Evolutionary conservation across 148 eudicot species (phyloP).

Genomic region (Linanthus parryae): DNA sequence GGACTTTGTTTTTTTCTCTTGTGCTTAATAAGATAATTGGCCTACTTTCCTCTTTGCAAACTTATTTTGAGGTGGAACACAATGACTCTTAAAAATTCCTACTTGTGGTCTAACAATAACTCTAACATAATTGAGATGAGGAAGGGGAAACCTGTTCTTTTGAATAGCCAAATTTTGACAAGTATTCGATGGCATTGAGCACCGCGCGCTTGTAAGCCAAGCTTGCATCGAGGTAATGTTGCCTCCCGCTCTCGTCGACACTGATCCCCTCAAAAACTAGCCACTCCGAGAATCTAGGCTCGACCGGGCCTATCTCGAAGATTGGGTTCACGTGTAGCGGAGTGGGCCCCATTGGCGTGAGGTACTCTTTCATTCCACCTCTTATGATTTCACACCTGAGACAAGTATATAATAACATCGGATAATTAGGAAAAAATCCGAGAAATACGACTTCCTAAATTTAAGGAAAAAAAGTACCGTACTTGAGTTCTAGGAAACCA

Average conservation of each 20-base stretch:
- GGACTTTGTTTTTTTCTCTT: background rate
- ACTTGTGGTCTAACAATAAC: too few species aligned
- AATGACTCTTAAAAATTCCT: too few species aligned
- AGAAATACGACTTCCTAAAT: too few species aligned
- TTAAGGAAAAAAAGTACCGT: constrained; percentile 11
- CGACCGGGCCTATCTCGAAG: constrained; percentile 84
- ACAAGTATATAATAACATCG: too few species aligned
- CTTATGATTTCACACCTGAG: constrained; percentile 80
- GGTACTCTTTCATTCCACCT: constrained; percentile 86
- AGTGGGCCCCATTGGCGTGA: constrained; percentile 98
- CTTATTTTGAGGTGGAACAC: too few species aligned
- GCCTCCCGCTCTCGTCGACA: constrained; percentile 83
- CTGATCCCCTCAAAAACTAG: constrained; percentile 91
- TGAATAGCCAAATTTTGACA: constrained; percentile 76
- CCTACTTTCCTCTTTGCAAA: too few species aligned
- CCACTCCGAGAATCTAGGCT: constrained; percentile 92
- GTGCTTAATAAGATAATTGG: background rate
- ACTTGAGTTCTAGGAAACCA: constrained; percentile 92
- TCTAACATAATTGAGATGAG: constrained; percentile 4
- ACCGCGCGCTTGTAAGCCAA: constrained; percentile 92
- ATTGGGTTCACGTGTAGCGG: constrained; percentile 86
- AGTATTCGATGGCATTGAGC: constrained; percentile 81
- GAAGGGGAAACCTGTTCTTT: constrained; percentile 65
- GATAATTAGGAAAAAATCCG: too few species aligned
- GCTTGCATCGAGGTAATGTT: constrained; percentile 81